Evolutionary conservation across 768 basidiomycete genomes (phyloP), one percentile per base, ranked within the genome.

Genomic region (Rhodotorula kratochvilovae): DNA sequence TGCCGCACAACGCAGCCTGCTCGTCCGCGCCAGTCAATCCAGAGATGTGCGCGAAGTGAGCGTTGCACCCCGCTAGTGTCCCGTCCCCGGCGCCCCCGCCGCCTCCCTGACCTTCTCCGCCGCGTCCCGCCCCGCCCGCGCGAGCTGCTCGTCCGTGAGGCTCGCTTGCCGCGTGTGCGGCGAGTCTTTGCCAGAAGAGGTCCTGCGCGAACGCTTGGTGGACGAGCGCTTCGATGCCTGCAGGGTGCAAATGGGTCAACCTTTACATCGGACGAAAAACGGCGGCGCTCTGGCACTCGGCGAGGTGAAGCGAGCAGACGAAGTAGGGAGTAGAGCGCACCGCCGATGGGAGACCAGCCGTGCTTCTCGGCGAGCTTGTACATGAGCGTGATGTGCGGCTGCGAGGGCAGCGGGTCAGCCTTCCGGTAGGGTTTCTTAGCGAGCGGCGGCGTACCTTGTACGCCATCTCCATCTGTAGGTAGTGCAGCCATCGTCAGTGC

Each of bases 181-280:
- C 12, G 68, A 63, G 43, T 61, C 46, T 4, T 55, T n/a, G 5
- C 76, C 76, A 77, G 48, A 61, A 69, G 5, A 50, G 31, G 46
- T 71, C 56, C 21, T 77, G 76, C 8, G 72, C 72, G 23, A 69
- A 39, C 1, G 69, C 76, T 67, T 78, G 76, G 66, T 76, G 70
- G 42, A 76, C 67, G 59, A 78, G 74, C 12, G 77, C 76, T 51
- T 78, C 74, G 62, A 76, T 71, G 10, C 77, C 77, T 66, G 57
- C 63, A 25, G 5, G 39, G 39, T 39, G 39, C 39, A 13, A n/a
- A n/a, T n/a, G 39, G 39, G 39, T 39, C 39, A 39, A n/a, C n/a
- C n/a, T n/a, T n/a, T n/a, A n/a, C n/a, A n/a, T n/a, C n/a, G 42
- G 16, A 42, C 15, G 45, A 46, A 7, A 17, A 23, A 21, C 19